A percentile compares a stretch with the other conserved stretches of the same genome.
These are phyloP conservation scores for Kodamaea jinghongensis DNA, from an alignment of 805 yeast species.

Conservation along the genomic window DNA sequence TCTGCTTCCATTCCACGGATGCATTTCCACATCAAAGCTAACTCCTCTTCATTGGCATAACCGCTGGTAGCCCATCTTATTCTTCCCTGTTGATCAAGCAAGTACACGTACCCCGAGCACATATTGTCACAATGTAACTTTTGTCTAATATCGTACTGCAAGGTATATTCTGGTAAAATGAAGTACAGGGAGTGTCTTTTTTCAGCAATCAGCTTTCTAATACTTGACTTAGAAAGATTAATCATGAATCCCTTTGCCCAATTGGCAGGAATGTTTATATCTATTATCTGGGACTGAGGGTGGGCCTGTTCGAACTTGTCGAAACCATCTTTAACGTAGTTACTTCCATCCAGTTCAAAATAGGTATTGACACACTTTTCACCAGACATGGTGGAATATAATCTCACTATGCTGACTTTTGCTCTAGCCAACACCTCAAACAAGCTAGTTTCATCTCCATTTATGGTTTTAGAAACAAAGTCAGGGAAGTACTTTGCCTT, in stretches of 20 bases:
- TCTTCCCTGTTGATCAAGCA: conserved; percentile 69
- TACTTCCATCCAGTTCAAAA: conserved; percentile 46
- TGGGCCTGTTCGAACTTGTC: conserved; percentile 32
- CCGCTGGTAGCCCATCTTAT: conserved; percentile 95
- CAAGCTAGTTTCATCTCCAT: conserved; percentile 35
- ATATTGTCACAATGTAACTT: conserved; percentile 65
- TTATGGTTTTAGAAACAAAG: conserved; percentile 54
- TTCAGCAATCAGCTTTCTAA: conserved; percentile 44
- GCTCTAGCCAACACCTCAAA: conserved; percentile 36
- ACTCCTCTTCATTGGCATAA: conserved; percentile 66
- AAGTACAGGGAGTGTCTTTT: conserved; percentile 59
- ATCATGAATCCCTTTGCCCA: conserved; percentile 62
- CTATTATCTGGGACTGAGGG: conserved; percentile 68
- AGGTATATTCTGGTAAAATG: conserved; percentile 57
- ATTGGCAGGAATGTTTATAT: conserved; percentile 73
- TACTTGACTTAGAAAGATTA: conserved; percentile 42
- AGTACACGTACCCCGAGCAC: conserved; percentile 78
- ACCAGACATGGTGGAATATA: conserved; percentile 69
- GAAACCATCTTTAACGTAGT: conserved; percentile 34
- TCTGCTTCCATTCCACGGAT: conserved; percentile 60
- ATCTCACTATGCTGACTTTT: conserved; percentile 61
- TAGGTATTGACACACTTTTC: conserved; percentile 62
- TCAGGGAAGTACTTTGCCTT: conserved; percentile 83
- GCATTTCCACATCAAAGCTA: conserved; percentile 59
- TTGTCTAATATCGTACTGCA: conserved; percentile 57